phyloP scores from a whole-genome alignment of 2,329 filamentous ascomycete species.

The Westerdykella sp. region DNA sequence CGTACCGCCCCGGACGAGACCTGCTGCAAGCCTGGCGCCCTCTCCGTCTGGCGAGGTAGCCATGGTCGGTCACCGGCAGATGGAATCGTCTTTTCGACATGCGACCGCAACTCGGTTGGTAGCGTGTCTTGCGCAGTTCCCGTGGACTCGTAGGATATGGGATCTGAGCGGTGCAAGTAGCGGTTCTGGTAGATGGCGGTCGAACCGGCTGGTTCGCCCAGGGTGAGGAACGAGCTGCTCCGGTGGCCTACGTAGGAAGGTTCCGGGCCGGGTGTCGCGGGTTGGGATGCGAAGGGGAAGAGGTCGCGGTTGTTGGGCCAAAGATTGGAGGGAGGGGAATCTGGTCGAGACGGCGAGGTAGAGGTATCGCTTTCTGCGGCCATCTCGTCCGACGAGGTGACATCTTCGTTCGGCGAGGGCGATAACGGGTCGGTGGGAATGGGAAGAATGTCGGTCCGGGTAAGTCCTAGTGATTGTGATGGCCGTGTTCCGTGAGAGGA shows the following conservation, averaged over 20 bases:
- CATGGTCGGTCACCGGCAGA: too few species aligned
- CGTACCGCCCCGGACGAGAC: too few species aligned
- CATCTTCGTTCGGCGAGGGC: constrained; percentile 24
- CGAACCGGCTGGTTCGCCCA: constrained; percentile 1
- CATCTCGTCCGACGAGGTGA: constrained; percentile 28
- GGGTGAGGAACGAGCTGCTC: constrained; percentile 16
- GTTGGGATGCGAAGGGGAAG: constrained; percentile 26
- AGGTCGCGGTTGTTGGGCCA: constrained; percentile 25
- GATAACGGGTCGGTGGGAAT: constrained; percentile 18
- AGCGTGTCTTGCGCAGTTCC: too few species aligned
- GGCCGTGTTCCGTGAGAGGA: constrained; percentile 4
- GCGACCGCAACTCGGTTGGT: too few species aligned
- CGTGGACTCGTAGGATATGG: too few species aligned
- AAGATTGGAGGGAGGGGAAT: constrained; percentile 19
- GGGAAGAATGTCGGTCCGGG: constrained; percentile 1
- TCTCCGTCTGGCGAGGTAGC: too few species aligned
- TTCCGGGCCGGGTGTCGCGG: constrained; percentile 11
- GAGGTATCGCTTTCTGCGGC: constrained; percentile 30
- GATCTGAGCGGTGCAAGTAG: too few species aligned
- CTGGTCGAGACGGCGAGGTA: constrained; percentile 25
- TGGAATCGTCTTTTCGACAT: too few species aligned
- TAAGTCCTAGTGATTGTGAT: constrained; percentile 8
- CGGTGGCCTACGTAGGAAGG: constrained; percentile 11
- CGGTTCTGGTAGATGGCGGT: too few species aligned
- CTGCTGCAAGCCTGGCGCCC: too few species aligned